Percentiles rank a stretch among this genome's conserved stretches.
Conservation (phyloP, 2,329 filamentous ascomycete genomes). For the Bipolaris cookei region DNA sequence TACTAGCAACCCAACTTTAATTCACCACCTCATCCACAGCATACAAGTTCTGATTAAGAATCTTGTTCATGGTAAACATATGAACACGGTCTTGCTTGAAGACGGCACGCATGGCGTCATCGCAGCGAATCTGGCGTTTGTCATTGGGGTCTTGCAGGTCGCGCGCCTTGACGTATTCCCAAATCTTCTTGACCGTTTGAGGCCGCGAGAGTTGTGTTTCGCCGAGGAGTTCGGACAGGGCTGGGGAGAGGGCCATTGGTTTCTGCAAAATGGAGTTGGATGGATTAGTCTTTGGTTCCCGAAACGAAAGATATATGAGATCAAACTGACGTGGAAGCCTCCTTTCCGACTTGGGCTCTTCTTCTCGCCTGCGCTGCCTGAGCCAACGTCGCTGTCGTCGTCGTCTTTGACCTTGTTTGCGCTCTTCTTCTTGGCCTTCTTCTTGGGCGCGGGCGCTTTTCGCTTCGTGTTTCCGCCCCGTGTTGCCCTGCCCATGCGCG, state of each 20-base stretch:
- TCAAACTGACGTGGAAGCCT: conserved; percentile 76
- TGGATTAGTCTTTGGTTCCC: conserved; percentile 23
- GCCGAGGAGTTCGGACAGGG: conserved; percentile 72
- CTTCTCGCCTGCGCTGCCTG: conserved; percentile 65
- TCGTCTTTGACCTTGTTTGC: conserved; percentile 74
- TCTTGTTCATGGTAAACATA: conserved; percentile 99
- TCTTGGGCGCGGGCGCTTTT: conserved; percentile 64
- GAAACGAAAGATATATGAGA: background rate
- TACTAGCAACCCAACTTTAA: background rate
- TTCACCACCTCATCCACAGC: conserved; percentile 69
- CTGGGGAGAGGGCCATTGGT: conserved; percentile 74
- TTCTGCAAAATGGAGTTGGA: conserved; percentile 59
- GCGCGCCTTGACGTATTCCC: conserved; percentile 90
- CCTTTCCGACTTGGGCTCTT: conserved; percentile 77
- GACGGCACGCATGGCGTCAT: conserved; percentile 87
- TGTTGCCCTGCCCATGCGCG: conserved; percentile 69
- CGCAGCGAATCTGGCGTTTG: conserved; percentile 90
- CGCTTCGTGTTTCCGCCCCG: conserved; percentile 70
- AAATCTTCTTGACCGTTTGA: conserved; percentile 94
- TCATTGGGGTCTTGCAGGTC: conserved; percentile 89
- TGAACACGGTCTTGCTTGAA: conserved; percentile 92
- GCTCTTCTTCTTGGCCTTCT: conserved; percentile 73
- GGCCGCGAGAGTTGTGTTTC: conserved; percentile 86
- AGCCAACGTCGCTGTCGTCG: conserved; percentile 79
- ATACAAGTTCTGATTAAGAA: conserved; percentile 88